Evolutionary conservation across 1,284 basidiomycete species (phyloP).

Genomic region (Butyriboletus appendiculatus): DNA sequence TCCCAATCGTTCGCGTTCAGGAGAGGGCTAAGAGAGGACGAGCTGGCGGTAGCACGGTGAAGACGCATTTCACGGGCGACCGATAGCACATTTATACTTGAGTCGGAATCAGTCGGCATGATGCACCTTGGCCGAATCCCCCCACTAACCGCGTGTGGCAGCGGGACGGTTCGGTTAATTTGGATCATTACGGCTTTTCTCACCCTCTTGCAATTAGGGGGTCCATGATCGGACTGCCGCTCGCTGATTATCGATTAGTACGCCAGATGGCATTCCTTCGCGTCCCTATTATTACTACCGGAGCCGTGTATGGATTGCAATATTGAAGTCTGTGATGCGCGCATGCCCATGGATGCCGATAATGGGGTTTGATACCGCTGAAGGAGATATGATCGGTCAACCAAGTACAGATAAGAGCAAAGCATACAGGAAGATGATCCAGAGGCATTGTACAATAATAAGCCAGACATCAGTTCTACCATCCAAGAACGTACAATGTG

Average conservation of each 20-base stretch:
- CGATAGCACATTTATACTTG: conserved; percentile 22
- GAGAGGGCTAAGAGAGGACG: conserved; percentile 19
- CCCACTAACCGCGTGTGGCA: not conserved
- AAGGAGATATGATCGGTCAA: no score
- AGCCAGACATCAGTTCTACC: no score
- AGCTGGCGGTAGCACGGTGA: conserved; percentile 5
- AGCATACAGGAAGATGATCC: no score
- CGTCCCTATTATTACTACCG: conserved; percentile 75
- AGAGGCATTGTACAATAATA: no score
- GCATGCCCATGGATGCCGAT: no score
- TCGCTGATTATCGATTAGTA: conserved; percentile 85
- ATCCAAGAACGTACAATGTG: no score
- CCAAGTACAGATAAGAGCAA: no score
- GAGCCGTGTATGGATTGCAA: conserved; percentile 50
- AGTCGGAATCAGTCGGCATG: not conserved
- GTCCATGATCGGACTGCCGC: conserved; percentile 80
- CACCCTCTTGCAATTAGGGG: conserved; percentile 80
- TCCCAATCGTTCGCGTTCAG: conserved; percentile 4
- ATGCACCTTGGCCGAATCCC: not conserved
- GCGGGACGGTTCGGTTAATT: not conserved
- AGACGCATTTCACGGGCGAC: not conserved
- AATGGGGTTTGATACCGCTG: no score
- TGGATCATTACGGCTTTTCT: conserved; percentile 42
- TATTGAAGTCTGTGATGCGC: no score
- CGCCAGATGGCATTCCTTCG: conserved; percentile 76